A percentile compares a stretch with the other conserved stretches of the same genome.
Conservation (phyloP, 2,329 filamentous ascomycete species). For the Calonectria pteridis region DNA sequence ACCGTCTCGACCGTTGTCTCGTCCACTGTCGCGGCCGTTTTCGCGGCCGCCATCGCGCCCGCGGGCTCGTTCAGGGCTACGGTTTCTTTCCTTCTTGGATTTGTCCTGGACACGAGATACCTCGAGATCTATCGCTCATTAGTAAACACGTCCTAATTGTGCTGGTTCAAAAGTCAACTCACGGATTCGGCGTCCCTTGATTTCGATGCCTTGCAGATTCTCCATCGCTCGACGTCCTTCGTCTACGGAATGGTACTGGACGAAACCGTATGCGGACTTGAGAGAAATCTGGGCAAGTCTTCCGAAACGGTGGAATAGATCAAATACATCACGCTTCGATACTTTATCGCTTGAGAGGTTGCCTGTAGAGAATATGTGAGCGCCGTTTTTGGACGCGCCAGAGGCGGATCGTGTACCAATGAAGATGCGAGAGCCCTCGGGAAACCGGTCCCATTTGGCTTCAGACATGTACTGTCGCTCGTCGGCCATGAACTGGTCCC, state of each 20-base stretch:
- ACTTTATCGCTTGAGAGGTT: conserved; percentile 95
- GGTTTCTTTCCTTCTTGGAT: conserved; percentile 69
- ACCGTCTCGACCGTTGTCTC: conserved; percentile 41
- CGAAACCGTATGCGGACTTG: conserved; percentile 96
- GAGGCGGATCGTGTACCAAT: conserved; percentile 71
- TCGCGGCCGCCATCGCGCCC: conserved; percentile 44
- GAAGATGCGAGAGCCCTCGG: conserved; percentile 81
- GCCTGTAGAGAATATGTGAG: conserved; percentile 64
- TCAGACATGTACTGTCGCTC: conserved; percentile 82
- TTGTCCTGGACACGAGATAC: conserved; percentile 90
- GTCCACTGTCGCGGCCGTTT: conserved; percentile 39
- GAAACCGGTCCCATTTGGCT: conserved; percentile 85
- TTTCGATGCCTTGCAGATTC: conserved; percentile 81
- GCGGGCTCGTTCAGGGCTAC: conserved; percentile 71
- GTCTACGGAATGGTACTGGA: conserved; percentile 85
- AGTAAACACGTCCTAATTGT: not conserved
- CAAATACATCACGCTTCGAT: conserved; percentile 93
- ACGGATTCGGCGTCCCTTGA: conserved; percentile 95
- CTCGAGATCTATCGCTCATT: conserved; percentile 76
- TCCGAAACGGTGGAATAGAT: conserved; percentile 88
- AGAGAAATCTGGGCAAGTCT: conserved; percentile 94
- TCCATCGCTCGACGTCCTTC: conserved; percentile 83
- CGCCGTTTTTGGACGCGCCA: conserved; percentile 43
- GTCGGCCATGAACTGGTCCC: conserved; percentile 79
- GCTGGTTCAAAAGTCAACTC: conserved; percentile 57